Conservation (phyloP, 768 basidiomycete genomes). For the Auriscalpium vulgare region DNA sequence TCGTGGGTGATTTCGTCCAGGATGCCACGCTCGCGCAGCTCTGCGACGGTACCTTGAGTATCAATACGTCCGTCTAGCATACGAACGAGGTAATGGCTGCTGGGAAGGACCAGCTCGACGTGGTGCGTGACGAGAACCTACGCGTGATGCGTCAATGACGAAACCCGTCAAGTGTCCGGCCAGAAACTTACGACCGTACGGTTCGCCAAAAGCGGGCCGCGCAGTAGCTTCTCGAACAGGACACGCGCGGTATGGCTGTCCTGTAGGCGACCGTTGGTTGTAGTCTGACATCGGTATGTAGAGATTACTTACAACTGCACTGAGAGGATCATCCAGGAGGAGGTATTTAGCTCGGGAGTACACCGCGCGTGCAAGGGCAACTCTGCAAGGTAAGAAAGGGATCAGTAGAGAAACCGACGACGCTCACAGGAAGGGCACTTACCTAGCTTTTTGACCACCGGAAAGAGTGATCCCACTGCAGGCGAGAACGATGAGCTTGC, state of each 20-base stretch:
- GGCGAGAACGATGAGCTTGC: neutral
- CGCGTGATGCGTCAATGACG: neutral
- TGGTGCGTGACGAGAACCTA: constrained; percentile 77
- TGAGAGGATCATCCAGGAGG: constrained; percentile 74
- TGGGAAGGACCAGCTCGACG: constrained; percentile 76
- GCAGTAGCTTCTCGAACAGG: constrained; percentile 55
- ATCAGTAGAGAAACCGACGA: neutral
- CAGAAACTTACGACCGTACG: constrained; percentile 52
- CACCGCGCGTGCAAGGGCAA: constrained; percentile 76
- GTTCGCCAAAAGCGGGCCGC: constrained; percentile 54
- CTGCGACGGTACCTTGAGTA: constrained; percentile 58
- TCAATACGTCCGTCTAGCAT: constrained; percentile 81
- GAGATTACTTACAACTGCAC: constrained; percentile 58
- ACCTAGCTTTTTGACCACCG: constrained; percentile 80
- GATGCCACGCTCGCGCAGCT: constrained; percentile 52
- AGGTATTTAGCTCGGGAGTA: constrained; percentile 51
- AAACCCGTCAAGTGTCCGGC: neutral
- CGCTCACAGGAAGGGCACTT: constrained; percentile 12
- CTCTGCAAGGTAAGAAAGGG: constrained; percentile 31
- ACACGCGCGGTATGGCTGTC: constrained; percentile 63
- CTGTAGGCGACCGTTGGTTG: constrained; percentile 21
- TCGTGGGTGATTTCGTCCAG: constrained; percentile 54
- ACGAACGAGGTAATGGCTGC: constrained; percentile 62
- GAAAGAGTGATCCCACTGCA: constrained; percentile 63
- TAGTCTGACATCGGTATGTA: neutral